Base-by-base conservation (phyloP, 352 stramenopile species). In the Aphanomyces euteiches region DNA sequence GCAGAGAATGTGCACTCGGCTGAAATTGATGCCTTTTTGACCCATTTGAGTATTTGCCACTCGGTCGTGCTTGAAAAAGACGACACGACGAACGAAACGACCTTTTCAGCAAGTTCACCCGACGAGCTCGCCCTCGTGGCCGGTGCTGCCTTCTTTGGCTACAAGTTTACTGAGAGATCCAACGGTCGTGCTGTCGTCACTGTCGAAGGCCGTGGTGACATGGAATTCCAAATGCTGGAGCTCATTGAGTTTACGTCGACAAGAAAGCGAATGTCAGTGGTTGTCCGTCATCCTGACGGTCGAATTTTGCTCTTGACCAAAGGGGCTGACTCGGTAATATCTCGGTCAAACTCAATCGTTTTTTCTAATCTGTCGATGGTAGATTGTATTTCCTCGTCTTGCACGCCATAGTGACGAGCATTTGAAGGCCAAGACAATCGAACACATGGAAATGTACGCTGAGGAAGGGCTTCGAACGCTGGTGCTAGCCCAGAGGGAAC, bases 201-300 rank as follows among this genome's bases (percentile, higher is more conserved):
- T 4, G 50, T 54, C 0, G 56, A 63, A 12, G 69, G 45, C 5
- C 37, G 76, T 28, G 83, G 87, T 17, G 72, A 86, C 41, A 41
- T 72, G 2, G 69, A 79, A n/a, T 97, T 90, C 65, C 79, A 92
- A 40, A 76, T 98, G 37, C 81, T 99, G 45, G 93, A 97, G 48
- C 89, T 99, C 67, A 98, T 99, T 73, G 96, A 98, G 70, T 99
- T 99, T 77, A 97, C 98, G 60, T 98, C 91, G 59, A 90, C 97
- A n/a, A 83, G 97, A 37, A 99, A 99, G 79, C 82, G 97, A 60
- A 99, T 99, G 97, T 98, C 93, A 5, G 96, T 99, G 19, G 77
- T 99, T n/a, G 86, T 98, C 12, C 81, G 94, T 45, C 87, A 82
- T 0, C 80, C 81, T 0, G 83, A 90, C 48, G 80, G 82, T 47